phyloP scores from a whole-genome alignment of 208 protist species.

The Porcisia hertigi region DNA sequence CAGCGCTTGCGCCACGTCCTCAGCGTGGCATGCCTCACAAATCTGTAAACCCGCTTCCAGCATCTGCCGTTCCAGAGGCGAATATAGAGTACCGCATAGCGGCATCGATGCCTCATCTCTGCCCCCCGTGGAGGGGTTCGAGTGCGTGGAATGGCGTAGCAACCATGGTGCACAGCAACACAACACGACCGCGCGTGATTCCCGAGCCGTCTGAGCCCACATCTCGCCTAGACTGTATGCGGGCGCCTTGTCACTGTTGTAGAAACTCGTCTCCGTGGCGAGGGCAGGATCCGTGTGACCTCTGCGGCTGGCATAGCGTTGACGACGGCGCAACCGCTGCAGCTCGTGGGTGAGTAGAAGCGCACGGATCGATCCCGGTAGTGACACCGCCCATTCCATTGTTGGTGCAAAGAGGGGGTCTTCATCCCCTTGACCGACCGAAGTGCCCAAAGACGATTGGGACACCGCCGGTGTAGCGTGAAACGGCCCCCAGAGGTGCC shows the following conservation, averaged over 20 bases:
- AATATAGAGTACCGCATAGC: not conserved
- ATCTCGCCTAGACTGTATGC: not conserved
- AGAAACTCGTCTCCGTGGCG: not conserved
- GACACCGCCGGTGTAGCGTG: not conserved
- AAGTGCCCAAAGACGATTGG: not conserved
- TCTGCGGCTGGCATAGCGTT: not conserved
- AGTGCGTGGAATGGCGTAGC: not conserved
- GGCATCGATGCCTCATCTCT: not conserved
- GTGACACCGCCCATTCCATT: slow-evolving; percentile 20
- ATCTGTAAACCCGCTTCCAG: slow-evolving; percentile 15
- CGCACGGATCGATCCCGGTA: slow-evolving; percentile 16
- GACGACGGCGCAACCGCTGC: slow-evolving; percentile 14
- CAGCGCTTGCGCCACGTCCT: slow-evolving; percentile 19
- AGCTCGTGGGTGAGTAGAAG: slow-evolving; percentile 18
- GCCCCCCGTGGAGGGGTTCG: not conserved
- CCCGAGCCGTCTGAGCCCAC: slow-evolving; percentile 9
- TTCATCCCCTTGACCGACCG: not conserved
- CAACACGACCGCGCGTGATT: slow-evolving; percentile 20
- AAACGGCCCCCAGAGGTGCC: slow-evolving; percentile 21
- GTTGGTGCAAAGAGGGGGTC: slow-evolving; percentile 1
- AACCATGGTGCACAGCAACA: slow-evolving; percentile 26
- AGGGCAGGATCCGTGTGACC: not conserved
- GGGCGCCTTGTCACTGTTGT: not conserved
- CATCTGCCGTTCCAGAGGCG: slow-evolving; percentile 10
- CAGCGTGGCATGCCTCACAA: slow-evolving; percentile 13